Percentiles rank a stretch among this genome's conserved stretches.
These are phyloP conservation scores for Backusella parvicylindrica DNA, from an alignment of 192 early-diverging fungal genomes.

Conservation along the genomic window DNA sequence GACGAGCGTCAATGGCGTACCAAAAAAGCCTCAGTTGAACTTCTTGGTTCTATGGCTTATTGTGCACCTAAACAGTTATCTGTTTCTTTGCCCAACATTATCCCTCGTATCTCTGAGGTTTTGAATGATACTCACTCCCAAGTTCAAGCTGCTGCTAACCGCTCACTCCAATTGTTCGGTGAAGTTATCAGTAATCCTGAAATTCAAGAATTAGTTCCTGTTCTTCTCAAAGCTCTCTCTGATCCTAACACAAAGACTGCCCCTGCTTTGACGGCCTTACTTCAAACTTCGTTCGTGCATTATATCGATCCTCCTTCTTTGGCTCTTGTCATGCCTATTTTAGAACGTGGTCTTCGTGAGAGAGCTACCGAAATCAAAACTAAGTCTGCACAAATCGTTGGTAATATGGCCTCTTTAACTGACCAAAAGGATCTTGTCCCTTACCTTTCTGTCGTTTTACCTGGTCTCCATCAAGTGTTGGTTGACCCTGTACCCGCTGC, in stretches of 20 bases:
- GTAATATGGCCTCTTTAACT: slow-evolving; percentile 95
- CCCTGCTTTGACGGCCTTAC: slow-evolving; percentile 74
- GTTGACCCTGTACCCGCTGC: slow-evolving; percentile 96
- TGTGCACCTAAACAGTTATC: slow-evolving; percentile 95
- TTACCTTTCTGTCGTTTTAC: slow-evolving; percentile 80
- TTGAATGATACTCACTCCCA: slow-evolving; percentile 91
- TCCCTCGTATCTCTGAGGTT: slow-evolving; percentile 90
- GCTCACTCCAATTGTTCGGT: slow-evolving; percentile 84
- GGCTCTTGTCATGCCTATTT: slow-evolving; percentile 92
- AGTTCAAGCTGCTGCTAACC: slow-evolving; percentile 83
- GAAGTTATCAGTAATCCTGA: slow-evolving; percentile 98
- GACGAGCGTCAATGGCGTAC: slow-evolving; percentile 92
- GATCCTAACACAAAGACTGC: slow-evolving; percentile 88
- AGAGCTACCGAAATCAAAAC: slow-evolving; percentile 91
- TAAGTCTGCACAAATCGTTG: slow-evolving; percentile 96
- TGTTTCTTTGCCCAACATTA: slow-evolving; percentile 82
- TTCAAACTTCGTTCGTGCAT: slow-evolving; percentile 95
- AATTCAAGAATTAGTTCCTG: slow-evolving; percentile 88
- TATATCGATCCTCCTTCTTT: slow-evolving; percentile 97
- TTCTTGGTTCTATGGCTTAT: slow-evolving; percentile 93
- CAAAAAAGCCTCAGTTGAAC: slow-evolving; percentile 95
- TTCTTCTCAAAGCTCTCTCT: slow-evolving; percentile 78
- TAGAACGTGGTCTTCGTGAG: slow-evolving; percentile 88
- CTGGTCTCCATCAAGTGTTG: slow-evolving; percentile 85
- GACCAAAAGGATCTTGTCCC: slow-evolving; percentile 91